A percentile compares a stretch with the other conserved stretches of the same genome.
These are phyloP conservation scores for Thymus mandschuricus DNA, from an alignment of 257 asterid species.

Conservation along the genomic window DNA sequence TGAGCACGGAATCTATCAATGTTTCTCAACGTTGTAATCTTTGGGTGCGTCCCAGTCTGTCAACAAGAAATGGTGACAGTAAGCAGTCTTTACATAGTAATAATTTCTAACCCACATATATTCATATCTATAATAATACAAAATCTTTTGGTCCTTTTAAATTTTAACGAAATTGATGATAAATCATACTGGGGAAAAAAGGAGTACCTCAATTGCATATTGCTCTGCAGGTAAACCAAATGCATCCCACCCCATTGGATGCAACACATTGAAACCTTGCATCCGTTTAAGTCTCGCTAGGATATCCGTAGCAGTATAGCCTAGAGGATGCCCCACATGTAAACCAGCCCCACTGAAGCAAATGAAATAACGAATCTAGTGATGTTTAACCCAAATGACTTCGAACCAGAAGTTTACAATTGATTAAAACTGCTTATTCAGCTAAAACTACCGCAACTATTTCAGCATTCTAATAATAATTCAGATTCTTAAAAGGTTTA, in stretches of 20 bases:
- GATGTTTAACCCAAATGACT: conserved; percentile 22
- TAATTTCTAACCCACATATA: too few relatives aligned
- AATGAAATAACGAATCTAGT: conserved; percentile 31
- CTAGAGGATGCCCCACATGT: conserved; percentile 99
- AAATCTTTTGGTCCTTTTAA: too few relatives aligned
- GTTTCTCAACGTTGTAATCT: conserved; percentile 75
- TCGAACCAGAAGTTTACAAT: conserved; percentile 8
- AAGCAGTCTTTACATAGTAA: background rate
- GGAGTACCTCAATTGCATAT: conserved; percentile 85
- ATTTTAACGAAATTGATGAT: background rate
- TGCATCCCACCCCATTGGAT: conserved; percentile 99
- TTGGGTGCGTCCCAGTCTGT: conserved; percentile 97
- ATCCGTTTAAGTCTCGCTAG: conserved; percentile 92
- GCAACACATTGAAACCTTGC: conserved; percentile 97
- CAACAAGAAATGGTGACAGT: conserved; percentile 31
- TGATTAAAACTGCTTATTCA: conserved; percentile 15
- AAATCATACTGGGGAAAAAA: conserved; percentile 8
- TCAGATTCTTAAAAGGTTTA: background rate
- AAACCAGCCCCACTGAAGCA: conserved; percentile 93
- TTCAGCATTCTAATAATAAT: conserved; percentile 21
- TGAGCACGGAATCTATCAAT: conserved; percentile 81
- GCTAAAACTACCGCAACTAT: conserved; percentile 10
- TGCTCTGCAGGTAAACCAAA: conserved; percentile 99
- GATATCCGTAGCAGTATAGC: conserved; percentile 97
- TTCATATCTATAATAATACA: too few relatives aligned